Base-by-base conservation (phyloP, 352 stramenopile species). In the Discostella stelligera region DNA sequence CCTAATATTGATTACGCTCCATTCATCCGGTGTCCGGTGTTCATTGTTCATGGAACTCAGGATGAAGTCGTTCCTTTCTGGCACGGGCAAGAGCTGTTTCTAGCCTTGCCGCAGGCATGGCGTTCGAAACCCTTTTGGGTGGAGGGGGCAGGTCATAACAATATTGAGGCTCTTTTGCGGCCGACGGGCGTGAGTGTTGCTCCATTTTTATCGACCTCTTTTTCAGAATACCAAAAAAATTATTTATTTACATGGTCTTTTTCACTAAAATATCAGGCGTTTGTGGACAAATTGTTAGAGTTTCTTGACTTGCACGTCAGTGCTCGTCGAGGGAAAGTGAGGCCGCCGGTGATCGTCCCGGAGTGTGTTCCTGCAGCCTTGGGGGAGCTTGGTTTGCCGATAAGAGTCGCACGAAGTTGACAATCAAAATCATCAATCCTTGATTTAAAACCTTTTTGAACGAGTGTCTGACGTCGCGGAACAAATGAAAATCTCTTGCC, bases 51-150 rank as follows among this genome's bases (percentile, higher is more conserved):
- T 73, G 97, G 97, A 44, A 99, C 96, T 46, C 91, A 97, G 66
- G 97, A 99, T 85, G 96, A 99, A 90, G 95, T 99, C 3, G 96
- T 99, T 18, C 97, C 97, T 0, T 99, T 99, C 82, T 98, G 96
- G 95, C 96, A 99, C 65, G 96, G 96, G 20, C 78, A 94, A 82
- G 88, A 96, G 23, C 69, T 98, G 7, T 98, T 98, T 71, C 84
- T 98, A 54, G 90, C 91, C 55, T 95, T 96, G 55, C 84, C 84
- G 27, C 94, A 97, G 74, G 89, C 95, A 48, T 98, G 95, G 95
- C 88, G 96, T 44, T 97, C 92, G 65, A 98, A 98, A 77, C 97
- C 97, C 4, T 96, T 98, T 64, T 99, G 96, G 96, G 96, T 99
- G 4, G 93, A 96, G 11, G 95, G 97, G 66, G 96, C 95, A 1